Base-by-base conservation (phyloP, 257 asterid genomes). In the Fraxinus anomala region DNA sequence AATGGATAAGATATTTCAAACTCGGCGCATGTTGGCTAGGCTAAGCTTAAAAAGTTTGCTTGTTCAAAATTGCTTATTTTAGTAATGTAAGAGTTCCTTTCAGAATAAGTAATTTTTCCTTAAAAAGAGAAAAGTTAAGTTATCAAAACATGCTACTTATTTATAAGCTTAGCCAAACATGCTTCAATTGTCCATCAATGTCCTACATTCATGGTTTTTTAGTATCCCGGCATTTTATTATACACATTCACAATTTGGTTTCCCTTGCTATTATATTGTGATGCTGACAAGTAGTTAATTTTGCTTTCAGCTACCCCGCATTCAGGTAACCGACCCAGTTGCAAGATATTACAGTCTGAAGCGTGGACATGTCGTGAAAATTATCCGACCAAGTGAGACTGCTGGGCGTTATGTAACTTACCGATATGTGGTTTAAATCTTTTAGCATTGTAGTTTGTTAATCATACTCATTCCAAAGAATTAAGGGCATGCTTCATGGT, bases 371-470 rank as follows among this genome's bases (percentile, higher is more conserved):
- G 95, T 93, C 12, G 92, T 90, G 68, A 93, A 89, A 81, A 90
- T 93, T 14, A 92, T 86, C 79, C 89, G 97, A 36, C 92, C 97
- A 7, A 94, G 98, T 84, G 98, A 94, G 84, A 94, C 97, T 71
- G 97, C 97, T 40, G 97, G 98, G 1, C 88, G 88, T 16, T 92
- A 94, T 63, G 86, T 94, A 68, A 91, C 97, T 19, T 94, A 94
- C 72, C 82, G 98, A 72, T 92, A 63, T 56, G 96, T 91, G 2
- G 88, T 89, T 19, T 93, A 90, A 90, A 72, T 76, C 67, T 61
- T 73, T 68, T 67, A 7, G 31, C 69, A 63, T 1, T 24, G 36
- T 24, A 5, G 6, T 17, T 54, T 5, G 26, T n/a, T 54, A 6
- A 26, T n/a, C n/a, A n/a, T n/a, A n/a, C n/a, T 54, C n/a, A 0